Evolutionary conservation across 108 stramenopile genomes (phyloP).

Genomic region (Cyclotella cryptica): DNA sequence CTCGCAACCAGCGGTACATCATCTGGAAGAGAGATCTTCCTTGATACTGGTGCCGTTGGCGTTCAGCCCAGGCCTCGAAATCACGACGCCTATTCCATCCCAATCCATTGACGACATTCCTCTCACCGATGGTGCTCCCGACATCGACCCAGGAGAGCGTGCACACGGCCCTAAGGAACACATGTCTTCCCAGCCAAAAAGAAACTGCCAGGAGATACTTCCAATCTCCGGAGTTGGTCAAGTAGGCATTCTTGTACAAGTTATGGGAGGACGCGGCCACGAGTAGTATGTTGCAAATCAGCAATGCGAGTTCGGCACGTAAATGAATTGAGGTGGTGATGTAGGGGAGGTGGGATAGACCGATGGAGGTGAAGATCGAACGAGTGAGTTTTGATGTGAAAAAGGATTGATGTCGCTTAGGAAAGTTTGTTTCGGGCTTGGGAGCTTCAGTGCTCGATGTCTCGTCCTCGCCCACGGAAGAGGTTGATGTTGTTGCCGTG

Average conservation of each 20-base stretch:
- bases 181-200: constrained; percentile 46
- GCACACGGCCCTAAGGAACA: constrained; percentile 37
- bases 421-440: too few relatives aligned
- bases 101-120: not conserved
- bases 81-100: constrained; percentile 40
- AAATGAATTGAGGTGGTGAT: constrained; percentile 45
- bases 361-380: not conserved
- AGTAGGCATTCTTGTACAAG: constrained; percentile 35
- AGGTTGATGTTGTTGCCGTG: too few relatives aligned
- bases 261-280: constrained; percentile 33
- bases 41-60: not conserved
- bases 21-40: not conserved
- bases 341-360: constrained; percentile 16
- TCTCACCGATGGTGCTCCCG: not conserved
- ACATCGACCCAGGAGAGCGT: constrained; percentile 42
- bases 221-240: constrained; percentile 38
- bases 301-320: constrained; percentile 42
- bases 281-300: constrained; percentile 35
- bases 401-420: too few relatives aligned
- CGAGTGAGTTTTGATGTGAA: too few relatives aligned
- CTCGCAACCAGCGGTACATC: constrained; percentile 19
- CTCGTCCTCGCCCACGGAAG: too few relatives aligned
- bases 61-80: constrained; percentile 24
- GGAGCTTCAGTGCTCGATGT: too few relatives aligned
- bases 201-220: constrained; percentile 22